Evolutionary conservation across 257 asterid genomes (phyloP).

Genomic region (Ocimum tenuiflorum): DNA sequence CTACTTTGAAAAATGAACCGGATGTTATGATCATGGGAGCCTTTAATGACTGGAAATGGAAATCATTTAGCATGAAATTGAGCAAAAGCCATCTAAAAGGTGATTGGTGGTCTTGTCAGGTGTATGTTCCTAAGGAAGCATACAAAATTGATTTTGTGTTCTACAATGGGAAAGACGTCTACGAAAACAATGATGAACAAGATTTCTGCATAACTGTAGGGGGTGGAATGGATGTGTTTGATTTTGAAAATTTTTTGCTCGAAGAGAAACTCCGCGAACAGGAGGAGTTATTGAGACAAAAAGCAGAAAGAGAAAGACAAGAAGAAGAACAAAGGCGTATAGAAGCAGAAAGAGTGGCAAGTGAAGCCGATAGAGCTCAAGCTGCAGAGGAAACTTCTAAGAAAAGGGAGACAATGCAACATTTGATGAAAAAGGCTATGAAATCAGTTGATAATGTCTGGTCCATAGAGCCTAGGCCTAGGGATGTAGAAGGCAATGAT

Average conservation of each 20-base stretch:
- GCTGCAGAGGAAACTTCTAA: slow-evolving; percentile 66
- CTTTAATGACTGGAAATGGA: slow-evolving; percentile 87
- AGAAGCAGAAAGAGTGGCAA: slow-evolving; percentile 72
- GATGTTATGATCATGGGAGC: slow-evolving; percentile 80
- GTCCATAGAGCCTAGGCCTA: slow-evolving; percentile 66
- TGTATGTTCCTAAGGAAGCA: slow-evolving; percentile 90
- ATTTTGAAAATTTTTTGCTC: slow-evolving; percentile 83
- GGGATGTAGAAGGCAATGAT: slow-evolving; percentile 52
- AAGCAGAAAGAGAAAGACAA: slow-evolving; percentile 71
- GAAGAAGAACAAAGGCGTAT: slow-evolving; percentile 63
- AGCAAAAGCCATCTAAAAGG: slow-evolving; percentile 58
- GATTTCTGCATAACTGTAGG: slow-evolving; percentile 71
- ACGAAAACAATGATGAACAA: slow-evolving; percentile 67
- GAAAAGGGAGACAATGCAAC: slow-evolving; percentile 39
- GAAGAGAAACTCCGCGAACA: slow-evolving; percentile 80
- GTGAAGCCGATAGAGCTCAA: slow-evolving; percentile 68
- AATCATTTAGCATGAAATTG: slow-evolving; percentile 61
- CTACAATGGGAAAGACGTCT: slow-evolving; percentile 70
- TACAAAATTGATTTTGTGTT: slow-evolving; percentile 85
- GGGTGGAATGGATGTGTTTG: slow-evolving; percentile 68
- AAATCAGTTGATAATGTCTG: slow-evolving; percentile 51
- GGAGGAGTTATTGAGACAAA: slow-evolving; percentile 52
- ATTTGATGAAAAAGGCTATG: slow-evolving; percentile 40
- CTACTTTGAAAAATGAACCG: slow-evolving; percentile 65
- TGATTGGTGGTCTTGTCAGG: slow-evolving; percentile 91